Evolutionary conservation across 2,329 filamentous ascomycete genomes (phyloP).

Genomic region (Penicillium sp.): DNA sequence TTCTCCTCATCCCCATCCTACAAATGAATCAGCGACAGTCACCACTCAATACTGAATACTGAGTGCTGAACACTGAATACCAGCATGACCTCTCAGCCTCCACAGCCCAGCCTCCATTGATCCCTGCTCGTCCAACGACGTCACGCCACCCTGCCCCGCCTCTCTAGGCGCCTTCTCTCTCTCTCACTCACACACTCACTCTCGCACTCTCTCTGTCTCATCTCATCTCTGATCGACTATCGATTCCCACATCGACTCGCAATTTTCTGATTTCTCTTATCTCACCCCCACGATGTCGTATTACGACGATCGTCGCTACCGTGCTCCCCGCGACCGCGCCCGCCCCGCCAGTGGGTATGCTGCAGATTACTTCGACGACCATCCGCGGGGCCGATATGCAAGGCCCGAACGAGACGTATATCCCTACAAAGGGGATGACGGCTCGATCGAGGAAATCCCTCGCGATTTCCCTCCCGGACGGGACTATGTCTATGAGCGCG

Average conservation of each 20-base stretch:
- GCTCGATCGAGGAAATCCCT: slow-evolving; percentile 78
- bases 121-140: slow-evolving; percentile 22
- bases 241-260: slow-evolving; percentile 15
- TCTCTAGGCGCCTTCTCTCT: slow-evolving; percentile 9
- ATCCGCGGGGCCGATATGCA: slow-evolving; percentile 20
- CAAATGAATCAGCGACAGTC: too few species aligned
- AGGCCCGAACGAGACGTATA: slow-evolving; percentile 26
- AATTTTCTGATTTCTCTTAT: neutral
- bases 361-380: slow-evolving; percentile 35
- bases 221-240: slow-evolving; percentile 20
- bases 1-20: too few species aligned
- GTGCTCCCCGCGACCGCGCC: slow-evolving; percentile 35
- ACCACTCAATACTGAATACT: too few species aligned
- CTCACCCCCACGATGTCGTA: slow-evolving; percentile 36
- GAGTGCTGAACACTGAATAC: too few species aligned
- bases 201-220: slow-evolving; percentile 12
- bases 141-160: slow-evolving; percentile 31
- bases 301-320: slow-evolving; percentile 40
- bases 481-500: slow-evolving; percentile 47
- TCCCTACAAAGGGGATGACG: slow-evolving; percentile 68
- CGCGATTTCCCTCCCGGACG: slow-evolving; percentile 79
- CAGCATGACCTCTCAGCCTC: slow-evolving; percentile 14
- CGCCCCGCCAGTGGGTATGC: slow-evolving; percentile 31
- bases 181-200: slow-evolving; percentile 11
- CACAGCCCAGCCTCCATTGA: slow-evolving; percentile 14